Evolutionary conservation across 352 stramenopile genomes (phyloP).

Genomic region (Phytophthora pini): DNA sequence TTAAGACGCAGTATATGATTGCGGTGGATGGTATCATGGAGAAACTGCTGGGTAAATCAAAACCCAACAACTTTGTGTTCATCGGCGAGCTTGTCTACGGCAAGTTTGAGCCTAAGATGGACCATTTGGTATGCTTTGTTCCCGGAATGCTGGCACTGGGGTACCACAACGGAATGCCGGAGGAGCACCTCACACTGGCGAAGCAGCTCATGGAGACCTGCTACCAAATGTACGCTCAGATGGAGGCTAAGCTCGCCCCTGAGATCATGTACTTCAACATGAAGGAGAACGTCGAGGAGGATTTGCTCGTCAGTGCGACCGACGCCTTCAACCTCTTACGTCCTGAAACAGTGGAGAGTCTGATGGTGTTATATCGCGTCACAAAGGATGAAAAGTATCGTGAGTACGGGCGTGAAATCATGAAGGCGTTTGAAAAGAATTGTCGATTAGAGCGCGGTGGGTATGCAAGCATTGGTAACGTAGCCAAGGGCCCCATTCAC

Average conservation of each 20-base stretch:
- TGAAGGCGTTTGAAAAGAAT: constrained; percentile 86
- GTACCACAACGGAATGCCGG: constrained; percentile 71
- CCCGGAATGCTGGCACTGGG: constrained; percentile 89
- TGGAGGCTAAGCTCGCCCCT: constrained; percentile 83
- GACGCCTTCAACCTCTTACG: constrained; percentile 89
- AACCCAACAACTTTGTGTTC: constrained; percentile 67
- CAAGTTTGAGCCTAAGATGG: constrained; percentile 74
- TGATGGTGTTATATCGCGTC: constrained; percentile 92
- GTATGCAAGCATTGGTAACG: constrained; percentile 70
- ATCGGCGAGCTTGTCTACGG: constrained; percentile 72
- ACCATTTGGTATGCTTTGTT: constrained; percentile 93
- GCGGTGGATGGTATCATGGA: constrained; percentile 70
- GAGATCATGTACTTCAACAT: constrained; percentile 88
- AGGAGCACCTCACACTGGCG: constrained; percentile 72
- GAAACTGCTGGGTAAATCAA: constrained; percentile 60
- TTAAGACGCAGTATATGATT: constrained; percentile 67
- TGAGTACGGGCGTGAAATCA: constrained; percentile 86
- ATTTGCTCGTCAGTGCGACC: constrained; percentile 58
- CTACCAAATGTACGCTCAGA: constrained; percentile 88
- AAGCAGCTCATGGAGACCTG: constrained; percentile 86
- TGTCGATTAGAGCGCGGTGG: constrained; percentile 66
- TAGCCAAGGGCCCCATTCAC: constrained; percentile 50
- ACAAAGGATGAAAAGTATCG: constrained; percentile 91
- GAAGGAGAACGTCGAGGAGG: constrained; percentile 47
- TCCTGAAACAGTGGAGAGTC: constrained; percentile 92